These are phyloP conservation scores for Colletotrichum sp. DNA, from an alignment of 2,329 filamentous ascomycete genomes.

Conservation along the genomic window DNA sequence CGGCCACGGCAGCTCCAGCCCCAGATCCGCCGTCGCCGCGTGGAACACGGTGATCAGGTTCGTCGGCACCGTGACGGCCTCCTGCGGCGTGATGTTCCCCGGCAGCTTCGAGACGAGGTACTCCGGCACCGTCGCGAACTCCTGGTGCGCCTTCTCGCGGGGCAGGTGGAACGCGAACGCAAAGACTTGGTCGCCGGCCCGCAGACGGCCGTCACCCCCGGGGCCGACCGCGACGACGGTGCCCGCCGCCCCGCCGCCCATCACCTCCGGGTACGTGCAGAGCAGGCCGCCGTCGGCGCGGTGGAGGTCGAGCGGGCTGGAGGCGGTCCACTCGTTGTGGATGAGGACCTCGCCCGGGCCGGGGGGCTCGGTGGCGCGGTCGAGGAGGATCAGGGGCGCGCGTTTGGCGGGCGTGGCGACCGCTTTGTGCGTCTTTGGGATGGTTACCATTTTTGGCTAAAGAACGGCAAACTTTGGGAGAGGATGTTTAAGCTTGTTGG, in stretches of 20 bases:
- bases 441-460: not conserved
- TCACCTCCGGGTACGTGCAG: slow-evolving; percentile 51
- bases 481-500: not conserved
- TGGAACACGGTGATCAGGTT: slow-evolving; percentile 68
- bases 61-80: slow-evolving; percentile 59
- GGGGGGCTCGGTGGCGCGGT: slow-evolving; percentile 34
- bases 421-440: slow-evolving; percentile 30
- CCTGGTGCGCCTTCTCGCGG: slow-evolving; percentile 58
- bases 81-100: slow-evolving; percentile 40
- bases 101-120: slow-evolving; percentile 54
- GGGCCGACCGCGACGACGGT: slow-evolving; percentile 56
- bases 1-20: slow-evolving; percentile 62
- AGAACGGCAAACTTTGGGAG: not conserved
- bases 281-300: slow-evolving; percentile 65
- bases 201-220: slow-evolving; percentile 30
- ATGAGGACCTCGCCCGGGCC: slow-evolving; percentile 56
- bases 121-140: slow-evolving; percentile 56
- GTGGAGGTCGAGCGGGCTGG: slow-evolving; percentile 66
- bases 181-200: slow-evolving; percentile 61
- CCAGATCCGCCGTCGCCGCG: slow-evolving; percentile 52
- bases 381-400: slow-evolving; percentile 26
- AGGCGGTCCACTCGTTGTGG: slow-evolving; percentile 63
- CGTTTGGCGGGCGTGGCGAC: slow-evolving; percentile 26
- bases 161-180: slow-evolving; percentile 56
- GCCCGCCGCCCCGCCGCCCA: slow-evolving; percentile 59